Conservation (phyloP, 2,329 filamentous ascomycete species). For the Cytospora chrysosperma region DNA sequence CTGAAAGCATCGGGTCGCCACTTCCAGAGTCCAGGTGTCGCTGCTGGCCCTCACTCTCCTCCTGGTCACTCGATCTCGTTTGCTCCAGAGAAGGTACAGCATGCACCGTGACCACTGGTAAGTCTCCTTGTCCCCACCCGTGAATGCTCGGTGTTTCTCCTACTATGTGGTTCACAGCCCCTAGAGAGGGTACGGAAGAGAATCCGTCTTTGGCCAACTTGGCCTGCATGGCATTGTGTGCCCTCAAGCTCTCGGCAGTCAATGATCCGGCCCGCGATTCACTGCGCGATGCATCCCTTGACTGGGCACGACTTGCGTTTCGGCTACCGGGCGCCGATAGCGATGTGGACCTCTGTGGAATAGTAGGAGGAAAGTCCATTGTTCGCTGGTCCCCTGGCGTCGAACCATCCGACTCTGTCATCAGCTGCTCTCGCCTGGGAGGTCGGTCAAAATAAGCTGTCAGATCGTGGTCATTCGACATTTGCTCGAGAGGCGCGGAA, state of each 20-base stretch:
- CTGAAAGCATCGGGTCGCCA: conserved; percentile 48
- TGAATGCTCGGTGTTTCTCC: conserved; percentile 9
- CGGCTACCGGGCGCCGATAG: conserved; percentile 62
- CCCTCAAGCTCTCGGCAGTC: conserved; percentile 57
- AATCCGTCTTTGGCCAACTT: conserved; percentile 1
- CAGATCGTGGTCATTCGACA: conserved; percentile 42
- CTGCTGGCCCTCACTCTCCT: conserved; percentile 1
- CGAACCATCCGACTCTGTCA: conserved; percentile 49
- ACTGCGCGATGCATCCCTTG: conserved; percentile 35
- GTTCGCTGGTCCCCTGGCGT: conserved; percentile 50
- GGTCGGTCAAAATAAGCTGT: conserved; percentile 45
- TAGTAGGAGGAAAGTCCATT: conserved; percentile 58
- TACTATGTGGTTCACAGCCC: conserved; percentile 1
- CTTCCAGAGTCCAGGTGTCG: conserved; percentile 45
- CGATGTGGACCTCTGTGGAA: conserved; percentile 59
- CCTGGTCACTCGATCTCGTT: conserved; percentile 33
- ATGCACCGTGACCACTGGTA: conserved; percentile 32
- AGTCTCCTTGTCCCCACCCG: conserved; percentile 1
- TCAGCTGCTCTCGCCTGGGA: conserved; percentile 40
- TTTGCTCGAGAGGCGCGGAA: conserved; percentile 46
- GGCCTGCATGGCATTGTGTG: conserved; percentile 44
- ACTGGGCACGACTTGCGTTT: conserved; percentile 10
- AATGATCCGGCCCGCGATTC: conserved; percentile 54
- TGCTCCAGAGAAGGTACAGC: conserved; percentile 37
- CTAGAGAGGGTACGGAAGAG: conserved; percentile 28